A percentile compares a stretch with the other conserved stretches of the same genome.
Conservation (phyloP, 768 basidiomycete genomes). For the Hygrocybe coccinea region DNA sequence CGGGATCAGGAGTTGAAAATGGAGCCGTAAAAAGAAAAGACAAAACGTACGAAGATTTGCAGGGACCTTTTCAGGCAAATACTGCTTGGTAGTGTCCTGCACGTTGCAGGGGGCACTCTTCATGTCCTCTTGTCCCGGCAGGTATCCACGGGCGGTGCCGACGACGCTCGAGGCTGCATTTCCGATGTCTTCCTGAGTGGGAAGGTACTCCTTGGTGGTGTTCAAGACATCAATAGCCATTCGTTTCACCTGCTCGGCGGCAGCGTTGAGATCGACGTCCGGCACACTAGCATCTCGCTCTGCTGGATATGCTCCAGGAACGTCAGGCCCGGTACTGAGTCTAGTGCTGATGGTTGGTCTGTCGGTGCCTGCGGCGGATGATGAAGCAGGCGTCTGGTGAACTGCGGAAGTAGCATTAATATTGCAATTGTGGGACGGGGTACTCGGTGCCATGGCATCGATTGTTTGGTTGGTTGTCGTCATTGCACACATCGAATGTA, state of each 20-base stretch:
- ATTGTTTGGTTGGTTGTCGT: too few relatives aligned
- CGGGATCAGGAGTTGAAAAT: neutral
- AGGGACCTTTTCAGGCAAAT: constrained; percentile 7
- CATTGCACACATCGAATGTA: too few relatives aligned
- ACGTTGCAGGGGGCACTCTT: neutral
- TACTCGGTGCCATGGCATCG: too few relatives aligned
- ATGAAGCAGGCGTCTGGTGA: neutral
- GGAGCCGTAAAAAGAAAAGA: neutral
- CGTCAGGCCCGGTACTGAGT: constrained; percentile 3
- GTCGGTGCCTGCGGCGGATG: neutral
- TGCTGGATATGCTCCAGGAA: constrained; percentile 11
- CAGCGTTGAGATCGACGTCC: neutral
- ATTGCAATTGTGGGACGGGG: too few relatives aligned
- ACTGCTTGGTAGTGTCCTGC: neutral
- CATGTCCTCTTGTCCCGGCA: neutral
- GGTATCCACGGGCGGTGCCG: neutral
- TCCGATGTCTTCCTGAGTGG: constrained; percentile 10
- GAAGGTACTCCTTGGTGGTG: constrained; percentile 19
- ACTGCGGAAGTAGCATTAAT: neutral
- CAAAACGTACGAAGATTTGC: constrained; percentile 14
- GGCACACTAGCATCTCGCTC: neutral
- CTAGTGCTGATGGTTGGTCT: neutral
- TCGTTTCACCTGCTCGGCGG: neutral
- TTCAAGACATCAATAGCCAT: constrained; percentile 2
- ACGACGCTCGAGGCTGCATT: neutral